A percentile compares a stretch with the other conserved stretches of the same genome.
phyloP scores from a whole-genome alignment of 495 filamentous ascomycete species.

The Xylaria venustula region DNA sequence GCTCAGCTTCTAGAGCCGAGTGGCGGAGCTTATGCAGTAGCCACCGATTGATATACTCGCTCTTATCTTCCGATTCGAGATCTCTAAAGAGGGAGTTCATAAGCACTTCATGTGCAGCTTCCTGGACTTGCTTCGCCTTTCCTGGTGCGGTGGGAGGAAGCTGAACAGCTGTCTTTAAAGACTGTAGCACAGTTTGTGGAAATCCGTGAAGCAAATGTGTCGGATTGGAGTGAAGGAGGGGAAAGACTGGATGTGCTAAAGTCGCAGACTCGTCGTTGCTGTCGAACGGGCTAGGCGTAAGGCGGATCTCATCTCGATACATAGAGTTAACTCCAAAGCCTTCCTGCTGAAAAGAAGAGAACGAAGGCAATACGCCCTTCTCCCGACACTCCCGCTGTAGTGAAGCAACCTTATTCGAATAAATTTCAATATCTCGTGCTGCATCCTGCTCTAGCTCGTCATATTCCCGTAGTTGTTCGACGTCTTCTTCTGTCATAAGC shows the following conservation, averaged over 20 bases:
- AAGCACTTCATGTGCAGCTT: constrained; percentile 27
- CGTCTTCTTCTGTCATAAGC: constrained; percentile 28
- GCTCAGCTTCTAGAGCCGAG: constrained; percentile 43
- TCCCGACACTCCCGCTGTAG: constrained; percentile 25
- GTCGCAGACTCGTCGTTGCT: constrained; percentile 23
- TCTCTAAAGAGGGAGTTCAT: constrained; percentile 23
- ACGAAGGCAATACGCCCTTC: constrained; percentile 22
- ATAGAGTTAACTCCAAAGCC: constrained; percentile 23
- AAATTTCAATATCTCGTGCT: constrained; percentile 22
- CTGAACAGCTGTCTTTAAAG: constrained; percentile 21
- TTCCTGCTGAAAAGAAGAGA: constrained; percentile 22
- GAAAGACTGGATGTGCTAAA: constrained; percentile 26
- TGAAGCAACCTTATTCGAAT: constrained; percentile 14
- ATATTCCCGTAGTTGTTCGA: constrained; percentile 26
- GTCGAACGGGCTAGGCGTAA: constrained; percentile 19
- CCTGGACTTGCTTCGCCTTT: constrained; percentile 20
- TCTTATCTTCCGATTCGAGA: constrained; percentile 29
- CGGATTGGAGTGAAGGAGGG: constrained; percentile 26
- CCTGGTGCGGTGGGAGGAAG: constrained; percentile 16
- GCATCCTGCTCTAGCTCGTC: constrained; percentile 24
- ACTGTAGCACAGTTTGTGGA: constrained; percentile 25
- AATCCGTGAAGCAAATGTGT: constrained; percentile 25
- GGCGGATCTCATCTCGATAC: constrained; percentile 24
- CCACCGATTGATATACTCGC: constrained; percentile 47
- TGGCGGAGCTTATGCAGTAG: constrained; percentile 44